These are phyloP conservation scores for Syzygium grande DNA, from an alignment of 345 rosid genomes.

Conservation along the genomic window DNA sequence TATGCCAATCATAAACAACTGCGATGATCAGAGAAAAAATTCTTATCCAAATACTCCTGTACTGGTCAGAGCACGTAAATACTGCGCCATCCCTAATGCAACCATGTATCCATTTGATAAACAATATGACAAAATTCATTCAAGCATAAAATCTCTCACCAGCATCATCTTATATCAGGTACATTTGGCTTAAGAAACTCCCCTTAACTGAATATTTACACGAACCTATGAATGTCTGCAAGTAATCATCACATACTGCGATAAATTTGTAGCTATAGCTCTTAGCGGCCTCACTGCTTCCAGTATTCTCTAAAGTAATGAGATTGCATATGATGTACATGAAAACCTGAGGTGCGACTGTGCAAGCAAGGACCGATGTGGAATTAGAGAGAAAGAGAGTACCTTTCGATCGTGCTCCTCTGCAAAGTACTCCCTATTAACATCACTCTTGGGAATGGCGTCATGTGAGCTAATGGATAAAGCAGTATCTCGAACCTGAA, in stretches of 20 bases:
- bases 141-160: neutral
- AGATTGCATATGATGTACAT: neutral
- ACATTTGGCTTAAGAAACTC: neutral
- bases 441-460: constrained; percentile 88
- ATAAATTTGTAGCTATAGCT: neutral
- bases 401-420: constrained; percentile 95
- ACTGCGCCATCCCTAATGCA: neutral
- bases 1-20: neutral
- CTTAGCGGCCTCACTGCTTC: neutral
- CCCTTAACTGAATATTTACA: neutral
- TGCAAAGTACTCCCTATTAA: constrained; percentile 83
- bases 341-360: neutral
- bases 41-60: neutral
- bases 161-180: neutral
- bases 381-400: constrained; percentile 1
- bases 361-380: neutral
- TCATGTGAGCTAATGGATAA: constrained; percentile 72
- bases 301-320: neutral
- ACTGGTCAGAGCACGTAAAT: neutral
- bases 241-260: neutral
- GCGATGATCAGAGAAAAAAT: neutral
- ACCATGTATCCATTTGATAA: neutral
- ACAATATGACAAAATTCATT: neutral
- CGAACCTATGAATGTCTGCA: neutral
- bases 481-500: constrained; percentile 89